Evolutionary conservation across 1,284 basidiomycete species (phyloP), one percentile per base, ranked within the genome.

Genomic region (Moesziomyces antarcticus): DNA sequence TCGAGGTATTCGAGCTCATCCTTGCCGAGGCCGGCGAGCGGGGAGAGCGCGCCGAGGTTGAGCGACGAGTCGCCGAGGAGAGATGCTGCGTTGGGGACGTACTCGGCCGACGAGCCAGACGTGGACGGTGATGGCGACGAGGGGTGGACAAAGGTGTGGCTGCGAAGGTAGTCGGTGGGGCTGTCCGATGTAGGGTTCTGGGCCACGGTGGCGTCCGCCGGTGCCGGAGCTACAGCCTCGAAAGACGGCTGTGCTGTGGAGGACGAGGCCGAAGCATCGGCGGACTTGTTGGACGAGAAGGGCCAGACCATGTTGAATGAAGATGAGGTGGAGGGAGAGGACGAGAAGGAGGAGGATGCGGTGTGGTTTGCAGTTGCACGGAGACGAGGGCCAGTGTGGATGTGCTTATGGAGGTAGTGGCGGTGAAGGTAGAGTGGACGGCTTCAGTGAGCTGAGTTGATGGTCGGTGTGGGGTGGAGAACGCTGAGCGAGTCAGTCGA

Each of bases 61-160:
- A 81, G 92, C 89, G 65, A 94, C 93, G 84, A 92, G 91, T 77
- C 95, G 87, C 64, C 93, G 90, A 85, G 87, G 92, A 82, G 91
- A 90, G 87, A 96, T 93, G 87, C 95, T 92, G 86, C 98, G 93
- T 79, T 98, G 93, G 71, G 98, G 88, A 81, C 92, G 88, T 66
- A 98, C 87, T 86, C 96, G 22, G 58, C 45, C 21, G 55, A 47
- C 30, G 63, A 52, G 51, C 43, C 47, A 6, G 62, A 57, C 40
- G 62, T 42, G 37, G 62, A 61, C 21, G 60, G 40, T 63, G 68
- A 57, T 45, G 57, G 48, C 43, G 68, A 56, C 20, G 59, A 50
- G 11, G 66, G 55, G 45, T 66, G 65, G 37, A 66, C 59, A 43
- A 78, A 80, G 21, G 65, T 25, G 57, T 78, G 75, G 51, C 63